Percentiles rank a stretch among this genome's conserved stretches.
These are phyloP conservation scores for Megacollybia marginata DNA, from an alignment of 768 basidiomycete species.

Conservation along the genomic window DNA sequence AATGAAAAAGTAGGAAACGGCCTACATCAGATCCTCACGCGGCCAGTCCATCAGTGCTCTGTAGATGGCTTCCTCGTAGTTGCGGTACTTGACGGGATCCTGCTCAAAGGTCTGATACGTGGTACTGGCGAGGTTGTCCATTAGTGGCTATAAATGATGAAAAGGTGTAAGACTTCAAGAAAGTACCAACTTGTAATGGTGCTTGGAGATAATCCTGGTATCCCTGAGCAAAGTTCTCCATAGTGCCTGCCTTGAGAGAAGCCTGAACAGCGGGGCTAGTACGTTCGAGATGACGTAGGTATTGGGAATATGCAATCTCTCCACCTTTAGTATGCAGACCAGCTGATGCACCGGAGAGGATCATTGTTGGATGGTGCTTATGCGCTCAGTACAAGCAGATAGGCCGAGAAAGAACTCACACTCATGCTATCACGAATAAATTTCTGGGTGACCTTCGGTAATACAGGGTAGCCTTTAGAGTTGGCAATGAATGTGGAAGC, in stretches of 20 bases:
- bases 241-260: slow-evolving; percentile 57
- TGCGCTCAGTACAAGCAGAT: slow-evolving; percentile 4
- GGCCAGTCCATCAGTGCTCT: slow-evolving; percentile 72
- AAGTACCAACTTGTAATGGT: slow-evolving; percentile 67
- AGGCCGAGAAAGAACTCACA: slow-evolving; percentile 31
- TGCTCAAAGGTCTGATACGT: slow-evolving; percentile 98
- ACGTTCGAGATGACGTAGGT: slow-evolving; percentile 76
- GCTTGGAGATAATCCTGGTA: slow-evolving; percentile 96
- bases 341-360: slow-evolving; percentile 63
- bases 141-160: slow-evolving; percentile 60
- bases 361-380: slow-evolving; percentile 80
- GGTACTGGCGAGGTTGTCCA: slow-evolving; percentile 93
- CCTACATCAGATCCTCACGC: slow-evolving; percentile 54
- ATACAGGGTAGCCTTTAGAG: slow-evolving; percentile 92
- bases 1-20: slow-evolving; percentile 8
- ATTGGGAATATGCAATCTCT: slow-evolving; percentile 83
- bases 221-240: slow-evolving; percentile 85
- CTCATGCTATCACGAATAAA: slow-evolving; percentile 90
- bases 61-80: slow-evolving; percentile 92
- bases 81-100: slow-evolving; percentile 92
- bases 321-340: slow-evolving; percentile 75
- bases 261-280: slow-evolving; percentile 65
- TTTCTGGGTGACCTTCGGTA: slow-evolving; percentile 86
- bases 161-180: slow-evolving; percentile 1
- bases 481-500: slow-evolving; percentile 92